Percentiles rank a stretch among this genome's conserved stretches.
phyloP scores from a whole-genome alignment of 2,329 filamentous ascomycete genomes.

The Claviceps pazoutovae region DNA sequence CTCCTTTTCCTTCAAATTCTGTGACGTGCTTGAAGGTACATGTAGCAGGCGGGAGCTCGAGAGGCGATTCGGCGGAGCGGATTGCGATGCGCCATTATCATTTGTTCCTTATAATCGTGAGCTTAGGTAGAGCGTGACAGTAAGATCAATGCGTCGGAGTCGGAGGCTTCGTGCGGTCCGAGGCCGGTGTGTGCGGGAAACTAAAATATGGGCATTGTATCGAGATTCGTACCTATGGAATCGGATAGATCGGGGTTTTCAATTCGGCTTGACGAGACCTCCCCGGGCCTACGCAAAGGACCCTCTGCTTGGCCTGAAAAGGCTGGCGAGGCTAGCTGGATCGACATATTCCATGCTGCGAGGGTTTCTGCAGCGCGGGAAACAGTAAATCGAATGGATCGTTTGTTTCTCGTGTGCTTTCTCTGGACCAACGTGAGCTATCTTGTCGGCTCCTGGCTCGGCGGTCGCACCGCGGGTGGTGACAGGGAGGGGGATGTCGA shows the following conservation, averaged over 20 bases:
- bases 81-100: conserved; percentile 3
- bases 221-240: conserved; percentile 15
- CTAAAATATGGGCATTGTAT: background rate
- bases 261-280: conserved; percentile 12
- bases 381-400: background rate
- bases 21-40: conserved; percentile 52
- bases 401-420: background rate
- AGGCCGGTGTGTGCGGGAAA: background rate
- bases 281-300: conserved; percentile 13
- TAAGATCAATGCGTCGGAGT: background rate
- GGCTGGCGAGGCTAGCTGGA: conserved; percentile 15
- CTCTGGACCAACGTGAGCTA: too few relatives aligned
- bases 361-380: background rate
- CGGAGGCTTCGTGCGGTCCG: background rate
- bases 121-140: background rate
- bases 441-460: background rate
- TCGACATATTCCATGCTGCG: conserved; percentile 24
- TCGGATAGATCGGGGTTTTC: conserved; percentile 16
- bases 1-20: conserved; percentile 20
- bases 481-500: background rate
- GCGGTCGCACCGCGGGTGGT: background rate
- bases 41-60: conserved; percentile 25
- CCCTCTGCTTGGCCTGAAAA: conserved; percentile 15
- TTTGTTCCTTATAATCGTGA: conserved; percentile 4
- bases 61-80: conserved; percentile 7